Conservation (phyloP, 768 basidiomycete species). For the Mycena amicta region DNA sequence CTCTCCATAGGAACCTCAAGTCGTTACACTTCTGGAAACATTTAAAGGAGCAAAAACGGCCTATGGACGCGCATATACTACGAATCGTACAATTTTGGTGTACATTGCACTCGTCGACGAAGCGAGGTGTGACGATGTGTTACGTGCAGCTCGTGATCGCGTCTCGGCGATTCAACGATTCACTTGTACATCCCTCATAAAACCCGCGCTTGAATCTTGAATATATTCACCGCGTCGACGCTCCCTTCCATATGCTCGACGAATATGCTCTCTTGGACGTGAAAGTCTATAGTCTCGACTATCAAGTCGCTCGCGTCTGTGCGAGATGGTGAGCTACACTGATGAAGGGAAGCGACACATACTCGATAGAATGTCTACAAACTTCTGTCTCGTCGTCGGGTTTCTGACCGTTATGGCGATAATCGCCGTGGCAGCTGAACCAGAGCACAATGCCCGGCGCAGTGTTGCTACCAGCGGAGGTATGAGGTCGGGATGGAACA, state of each 20-base stretch:
- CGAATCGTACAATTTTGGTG: no score
- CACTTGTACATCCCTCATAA: no score
- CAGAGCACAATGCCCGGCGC: conserved; percentile 40
- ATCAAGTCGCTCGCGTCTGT: conserved; percentile 24
- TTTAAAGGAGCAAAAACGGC: no score
- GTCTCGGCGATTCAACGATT: no score
- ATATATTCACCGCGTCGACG: conserved; percentile 45
- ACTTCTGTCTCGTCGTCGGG: conserved; percentile 51
- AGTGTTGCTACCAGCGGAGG: conserved; percentile 57
- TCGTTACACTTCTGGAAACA: no score
- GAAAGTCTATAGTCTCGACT: conserved; percentile 30
- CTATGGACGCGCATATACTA: no score
- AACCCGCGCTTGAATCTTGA: conserved; percentile 36
- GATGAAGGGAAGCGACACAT: no score
- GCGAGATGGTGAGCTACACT: no score
- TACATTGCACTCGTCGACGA: no score
- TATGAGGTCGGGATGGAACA: conserved; percentile 68
- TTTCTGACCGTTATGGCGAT: conserved; percentile 64
- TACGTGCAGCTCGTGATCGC: no score
- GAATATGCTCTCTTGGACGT: conserved; percentile 20
- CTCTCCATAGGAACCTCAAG: no score
- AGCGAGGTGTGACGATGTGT: no score
- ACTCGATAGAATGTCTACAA: conserved; percentile 35
- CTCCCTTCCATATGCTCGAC: conserved; percentile 33
- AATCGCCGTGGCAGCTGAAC: conserved; percentile 33